Conservation (phyloP, 768 basidiomycete species). For the Termitomyces titanicus region DNA sequence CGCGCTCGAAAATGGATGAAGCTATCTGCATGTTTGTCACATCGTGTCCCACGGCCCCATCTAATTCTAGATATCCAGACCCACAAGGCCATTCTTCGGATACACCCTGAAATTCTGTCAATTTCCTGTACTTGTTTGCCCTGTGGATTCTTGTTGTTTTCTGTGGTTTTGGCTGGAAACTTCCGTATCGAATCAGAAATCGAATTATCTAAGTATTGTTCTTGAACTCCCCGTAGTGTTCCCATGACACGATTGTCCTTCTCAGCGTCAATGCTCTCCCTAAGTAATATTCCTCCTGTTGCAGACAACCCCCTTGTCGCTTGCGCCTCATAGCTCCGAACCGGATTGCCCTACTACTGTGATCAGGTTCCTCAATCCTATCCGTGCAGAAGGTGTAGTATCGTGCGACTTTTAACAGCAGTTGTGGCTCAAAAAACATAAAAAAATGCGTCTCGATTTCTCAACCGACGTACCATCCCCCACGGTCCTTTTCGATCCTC, state of each 20-base stretch:
- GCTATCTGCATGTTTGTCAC: neutral
- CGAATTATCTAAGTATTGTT: too few relatives aligned
- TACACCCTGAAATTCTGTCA: neutral
- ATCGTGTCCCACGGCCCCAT: too few relatives aligned
- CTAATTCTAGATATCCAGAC: too few relatives aligned
- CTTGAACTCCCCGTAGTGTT: too few relatives aligned
- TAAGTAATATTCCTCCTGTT: neutral
- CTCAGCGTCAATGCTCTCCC: neutral
- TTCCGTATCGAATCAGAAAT: neutral
- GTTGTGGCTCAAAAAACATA: neutral
- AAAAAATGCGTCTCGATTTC: too few relatives aligned
- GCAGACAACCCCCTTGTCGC: neutral
- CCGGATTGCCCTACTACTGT: neutral
- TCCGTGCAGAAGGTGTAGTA: neutral
- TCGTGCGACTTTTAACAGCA: neutral
- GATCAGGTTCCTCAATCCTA: neutral
- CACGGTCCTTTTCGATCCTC: neutral
- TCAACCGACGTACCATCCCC: too few relatives aligned
- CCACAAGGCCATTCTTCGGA: neutral
- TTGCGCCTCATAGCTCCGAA: neutral
- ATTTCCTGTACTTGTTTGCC: neutral
- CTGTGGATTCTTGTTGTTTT: neutral
- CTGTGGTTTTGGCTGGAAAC: neutral
- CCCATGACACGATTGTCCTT: too few relatives aligned
- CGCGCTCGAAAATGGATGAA: too few relatives aligned